phyloP scores from a whole-genome alignment of 306 rosid species.

The Quercus robur region DNA sequence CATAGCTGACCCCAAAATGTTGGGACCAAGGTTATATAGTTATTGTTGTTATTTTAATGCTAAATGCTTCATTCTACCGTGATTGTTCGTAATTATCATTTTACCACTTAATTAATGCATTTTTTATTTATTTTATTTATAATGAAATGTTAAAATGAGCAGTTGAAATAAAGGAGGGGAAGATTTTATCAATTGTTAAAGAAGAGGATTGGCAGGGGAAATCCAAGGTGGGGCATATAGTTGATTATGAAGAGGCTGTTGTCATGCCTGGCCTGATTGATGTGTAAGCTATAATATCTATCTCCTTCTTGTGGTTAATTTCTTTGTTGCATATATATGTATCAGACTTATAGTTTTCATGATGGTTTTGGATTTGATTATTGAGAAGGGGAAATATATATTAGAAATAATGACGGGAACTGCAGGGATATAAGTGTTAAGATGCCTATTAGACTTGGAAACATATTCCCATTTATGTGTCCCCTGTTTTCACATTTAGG shows the following conservation, averaged over 20 bases:
- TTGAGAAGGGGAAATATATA: too few species aligned
- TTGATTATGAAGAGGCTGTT: slow-evolving; percentile 82
- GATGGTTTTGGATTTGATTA: too few species aligned
- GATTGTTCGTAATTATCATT: background rate
- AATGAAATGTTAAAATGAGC: slow-evolving; percentile 26
- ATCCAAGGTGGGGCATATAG: slow-evolving; percentile 35
- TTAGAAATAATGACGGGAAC: too few species aligned
- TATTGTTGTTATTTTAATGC: background rate
- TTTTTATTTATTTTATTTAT: background rate
- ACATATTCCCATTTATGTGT: too few species aligned
- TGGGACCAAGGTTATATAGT: background rate
- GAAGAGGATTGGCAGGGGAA: slow-evolving; percentile 43
- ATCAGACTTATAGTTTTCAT: background rate
- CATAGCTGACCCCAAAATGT: too few species aligned
- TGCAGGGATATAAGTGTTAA: too few species aligned
- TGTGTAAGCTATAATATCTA: slow-evolving; percentile 49
- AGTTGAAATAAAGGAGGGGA: slow-evolving; percentile 86
- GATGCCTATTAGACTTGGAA: too few species aligned
- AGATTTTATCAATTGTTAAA: slow-evolving; percentile 55
- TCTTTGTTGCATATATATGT: background rate
- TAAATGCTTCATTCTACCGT: background rate
- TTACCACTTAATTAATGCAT: background rate
- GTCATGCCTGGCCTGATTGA: slow-evolving; percentile 95
- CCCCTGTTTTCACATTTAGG: too few species aligned
- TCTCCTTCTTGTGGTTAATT: background rate